A percentile compares a stretch with the other conserved stretches of the same genome.
Conservation (phyloP, 352 stramenopile species). For the Hyaloperonospora arabidopsidis region DNA sequence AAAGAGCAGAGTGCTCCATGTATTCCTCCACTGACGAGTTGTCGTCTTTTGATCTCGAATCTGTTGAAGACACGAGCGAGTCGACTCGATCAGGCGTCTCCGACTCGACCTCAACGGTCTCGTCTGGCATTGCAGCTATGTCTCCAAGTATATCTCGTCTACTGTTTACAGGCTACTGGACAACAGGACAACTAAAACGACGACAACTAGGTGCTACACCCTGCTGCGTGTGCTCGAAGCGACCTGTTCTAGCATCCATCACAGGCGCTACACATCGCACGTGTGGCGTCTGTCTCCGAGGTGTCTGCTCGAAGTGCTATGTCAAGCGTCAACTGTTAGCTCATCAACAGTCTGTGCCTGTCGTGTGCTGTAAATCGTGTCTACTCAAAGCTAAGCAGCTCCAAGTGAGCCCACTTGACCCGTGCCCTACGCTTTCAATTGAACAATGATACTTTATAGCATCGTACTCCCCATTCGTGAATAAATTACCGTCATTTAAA, state of each 20-base stretch:
- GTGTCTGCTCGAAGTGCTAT: conserved; percentile 44
- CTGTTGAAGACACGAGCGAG: too few species aligned
- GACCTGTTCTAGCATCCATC: conserved; percentile 21
- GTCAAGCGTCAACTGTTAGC: conserved; percentile 38
- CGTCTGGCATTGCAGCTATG: too few species aligned
- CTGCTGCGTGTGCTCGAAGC: conserved; percentile 24
- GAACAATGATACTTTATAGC: too few species aligned
- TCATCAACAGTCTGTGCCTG: conserved; percentile 25
- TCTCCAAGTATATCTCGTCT: too few species aligned
- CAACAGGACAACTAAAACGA: too few species aligned
- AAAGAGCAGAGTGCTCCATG: conserved; percentile 9
- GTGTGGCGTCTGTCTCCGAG: conserved; percentile 33
- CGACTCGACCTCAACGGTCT: conserved; percentile 13
- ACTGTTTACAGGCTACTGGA: too few species aligned
- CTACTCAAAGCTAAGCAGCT: too few species aligned
- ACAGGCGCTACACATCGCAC: conserved; percentile 20
- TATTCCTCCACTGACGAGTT: too few species aligned
- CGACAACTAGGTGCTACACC: conserved; percentile 19
- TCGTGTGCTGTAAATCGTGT: conserved; percentile 49
- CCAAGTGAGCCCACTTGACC: too few species aligned
- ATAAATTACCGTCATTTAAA: too few species aligned
- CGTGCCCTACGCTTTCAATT: too few species aligned
- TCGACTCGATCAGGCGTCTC: conserved; percentile 6
- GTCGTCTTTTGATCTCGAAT: too few species aligned
- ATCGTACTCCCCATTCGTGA: conserved; percentile 7